Percentiles rank a stretch among this genome's conserved stretches.
phyloP scores from a whole-genome alignment of 1,284 basidiomycete species.

The Cutaneotrichosporon dermatis region DNA sequence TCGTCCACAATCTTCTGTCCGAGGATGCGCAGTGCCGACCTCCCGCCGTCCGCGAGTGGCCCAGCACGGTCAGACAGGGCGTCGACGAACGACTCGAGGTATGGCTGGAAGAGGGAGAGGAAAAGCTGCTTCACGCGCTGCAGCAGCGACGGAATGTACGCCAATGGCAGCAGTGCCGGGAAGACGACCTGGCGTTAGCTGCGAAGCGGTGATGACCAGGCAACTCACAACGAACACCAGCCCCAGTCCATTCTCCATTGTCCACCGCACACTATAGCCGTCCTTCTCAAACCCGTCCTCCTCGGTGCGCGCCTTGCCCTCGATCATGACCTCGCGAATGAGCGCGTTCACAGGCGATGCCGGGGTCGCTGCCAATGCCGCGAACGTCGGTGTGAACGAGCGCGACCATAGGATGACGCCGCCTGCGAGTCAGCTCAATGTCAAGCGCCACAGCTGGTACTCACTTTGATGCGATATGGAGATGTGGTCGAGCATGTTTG shows the following conservation, averaged over 20 bases:
- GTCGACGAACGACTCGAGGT: conserved; percentile 72
- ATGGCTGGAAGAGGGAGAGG: conserved; percentile 75
- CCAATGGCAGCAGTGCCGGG: conserved; percentile 90
- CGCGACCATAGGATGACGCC: conserved; percentile 88
- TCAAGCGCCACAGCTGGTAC: too few relatives aligned
- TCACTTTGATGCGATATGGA: conserved; percentile 84
- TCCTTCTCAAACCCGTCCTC: conserved; percentile 84
- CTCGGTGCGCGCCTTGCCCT: conserved; percentile 53
- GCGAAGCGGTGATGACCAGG: too few relatives aligned
- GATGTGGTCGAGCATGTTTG: conserved; percentile 74
- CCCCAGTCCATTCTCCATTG: conserved; percentile 84
- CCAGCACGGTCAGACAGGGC: conserved; percentile 60
- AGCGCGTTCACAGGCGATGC: conserved; percentile 84
- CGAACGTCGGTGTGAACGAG: conserved; percentile 81
- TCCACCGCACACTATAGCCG: conserved; percentile 87
- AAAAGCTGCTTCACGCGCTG: conserved; percentile 75
- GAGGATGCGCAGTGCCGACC: conserved; percentile 27
- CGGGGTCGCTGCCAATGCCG: conserved; percentile 65
- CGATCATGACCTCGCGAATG: conserved; percentile 83
- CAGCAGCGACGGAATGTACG: conserved; percentile 87
- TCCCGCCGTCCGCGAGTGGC: conserved; percentile 39
- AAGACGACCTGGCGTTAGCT: conserved; percentile 70
- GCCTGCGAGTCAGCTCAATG: conserved; percentile 55
- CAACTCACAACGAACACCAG: conserved; percentile 86
- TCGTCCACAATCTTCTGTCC: conserved; percentile 35